Evolutionary conservation across 2,329 filamentous ascomycete genomes (phyloP), one percentile per base, ranked within the genome.

Genomic region (Exophiala viscosa): DNA sequence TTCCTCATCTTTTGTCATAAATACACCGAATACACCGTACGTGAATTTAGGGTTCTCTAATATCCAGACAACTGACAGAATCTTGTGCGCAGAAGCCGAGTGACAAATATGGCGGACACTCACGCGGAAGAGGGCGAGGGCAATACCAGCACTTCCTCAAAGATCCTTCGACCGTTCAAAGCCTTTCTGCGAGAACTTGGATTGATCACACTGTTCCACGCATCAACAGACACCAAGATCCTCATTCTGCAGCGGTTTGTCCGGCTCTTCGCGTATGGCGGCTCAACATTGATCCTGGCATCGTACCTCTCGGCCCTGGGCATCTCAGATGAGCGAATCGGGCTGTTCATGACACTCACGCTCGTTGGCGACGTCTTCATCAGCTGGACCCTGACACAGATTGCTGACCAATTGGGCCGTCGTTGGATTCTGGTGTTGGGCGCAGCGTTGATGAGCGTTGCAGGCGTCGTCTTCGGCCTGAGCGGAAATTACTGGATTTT

Each of bases 221-320:
- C 70, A 9, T 63, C 69, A 15, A 58, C 57, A 23, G 70, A 73
- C 48, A 65, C 70, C 23, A 72, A 73, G 53, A 62, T 72, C 11
- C 68, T 73, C 48, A 70, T 69, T 48, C 64, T 68, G 7, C 70
- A 73, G 61, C 70, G 70, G 5, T 73, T 73, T 57, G 65, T 73
- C 52, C 82, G 82, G 48, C 80, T 85, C 69, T 81, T 85, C 59
- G 81, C 82, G n/a, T 85, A 83, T 57, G 82, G 82, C 43, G 78
- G 79, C 49, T 78, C 76, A 15, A 78, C 81, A 0, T 72, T 86
- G 40, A 79, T 84, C 46, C 72, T 86, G 40, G 83, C 80, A 9
- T 77, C 83, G 13, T 85, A 84, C 64, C 77, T 86, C 45, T 75
- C 78, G 5, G 74, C 76, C 15, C 67, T 85, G 10, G 67, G 70